Base-by-base conservation (phyloP, 495 filamentous ascomycete genomes). In the Astrocystis sublimbata region DNA sequence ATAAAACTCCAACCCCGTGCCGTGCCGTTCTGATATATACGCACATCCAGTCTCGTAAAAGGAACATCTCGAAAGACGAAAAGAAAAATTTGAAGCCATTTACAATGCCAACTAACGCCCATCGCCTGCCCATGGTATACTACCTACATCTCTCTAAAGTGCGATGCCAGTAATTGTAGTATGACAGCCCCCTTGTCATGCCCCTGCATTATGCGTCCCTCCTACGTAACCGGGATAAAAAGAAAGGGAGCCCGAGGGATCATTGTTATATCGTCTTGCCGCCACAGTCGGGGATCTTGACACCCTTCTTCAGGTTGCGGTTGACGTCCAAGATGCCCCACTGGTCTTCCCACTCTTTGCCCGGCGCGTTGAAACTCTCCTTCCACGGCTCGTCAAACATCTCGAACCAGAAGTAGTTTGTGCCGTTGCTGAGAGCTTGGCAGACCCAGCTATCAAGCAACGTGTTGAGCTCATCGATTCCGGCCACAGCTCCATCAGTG, bases 371-470 rank as follows among this genome's bases (percentile, higher is more conserved):
- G 73, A 85, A 96, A 24, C 66, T 62, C 24, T 89, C 75, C 76
- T 97, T 97, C 94, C 94, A 98, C 3, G 93, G 92, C 76, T 96
- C 93, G 68, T 96, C 93, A 69, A 96, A 97, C 15, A 92, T 91
- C 73, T 92, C 89, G 69, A 97, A 97, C 94, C 93, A 97, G 71
- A 96, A 97, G 71, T 96, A 98, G 41, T 93, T 86, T 0, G 92
- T 97, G 60, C 86, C 88, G 63, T 93, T 92, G 35, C 77, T 75
- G 69, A 97, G 71, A 31, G 88, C 85, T 70, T 85, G 82, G 74
- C 94, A 98, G 4, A 98, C 85, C 85, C 90, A 98, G 55, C 86
- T 85, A 6, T 85, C 76, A 89, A 98, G 89, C 71, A 96, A 92
- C 13, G 76, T 76, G 67, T 98, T 98, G 86, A 97, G 83, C 74